phyloP scores from a whole-genome alignment of 148 eudicot genomes.

The Spergularia marina region DNA sequence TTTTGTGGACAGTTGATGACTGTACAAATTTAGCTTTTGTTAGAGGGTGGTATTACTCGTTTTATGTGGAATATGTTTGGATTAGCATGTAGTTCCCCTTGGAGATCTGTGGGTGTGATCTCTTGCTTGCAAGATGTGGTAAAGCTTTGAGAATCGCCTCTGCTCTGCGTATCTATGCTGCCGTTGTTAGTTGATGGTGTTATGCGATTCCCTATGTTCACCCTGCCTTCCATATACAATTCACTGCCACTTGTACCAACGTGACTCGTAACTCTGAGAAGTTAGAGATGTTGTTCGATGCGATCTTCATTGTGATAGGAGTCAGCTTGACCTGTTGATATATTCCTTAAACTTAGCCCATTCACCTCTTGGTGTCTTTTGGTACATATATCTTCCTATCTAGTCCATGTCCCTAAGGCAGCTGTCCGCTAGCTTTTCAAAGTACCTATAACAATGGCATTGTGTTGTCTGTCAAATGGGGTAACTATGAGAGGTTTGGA shows the following conservation, averaged over 20 bases:
- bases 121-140: conserved; percentile 1
- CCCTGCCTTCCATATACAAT: not conserved
- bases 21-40: conserved; percentile 7
- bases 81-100: conserved; percentile 2
- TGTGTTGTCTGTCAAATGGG: not conserved
- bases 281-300: not conserved
- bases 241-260: not conserved
- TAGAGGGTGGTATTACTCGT: conserved; percentile 3
- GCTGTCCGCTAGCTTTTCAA: not conserved
- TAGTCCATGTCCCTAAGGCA: not conserved
- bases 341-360: conserved; percentile 1
- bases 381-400: conserved; percentile 2
- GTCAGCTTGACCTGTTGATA: conserved; percentile 12
- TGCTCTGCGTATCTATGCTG: conserved; percentile 12
- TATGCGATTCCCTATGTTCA: not conserved
- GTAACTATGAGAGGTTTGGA: not conserved
- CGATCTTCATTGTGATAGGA: not conserved
- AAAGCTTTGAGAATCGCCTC: conserved; percentile 16
- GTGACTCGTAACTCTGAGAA: not conserved
- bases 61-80: conserved; percentile 2
- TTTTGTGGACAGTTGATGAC: conserved; percentile 6
- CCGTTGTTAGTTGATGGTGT: not conserved
- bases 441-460: not conserved
- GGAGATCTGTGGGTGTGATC: not conserved
- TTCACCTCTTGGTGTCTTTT: not conserved